Evolutionary conservation across 352 stramenopile genomes (phyloP).

Genomic region (Pythium dissimile): DNA sequence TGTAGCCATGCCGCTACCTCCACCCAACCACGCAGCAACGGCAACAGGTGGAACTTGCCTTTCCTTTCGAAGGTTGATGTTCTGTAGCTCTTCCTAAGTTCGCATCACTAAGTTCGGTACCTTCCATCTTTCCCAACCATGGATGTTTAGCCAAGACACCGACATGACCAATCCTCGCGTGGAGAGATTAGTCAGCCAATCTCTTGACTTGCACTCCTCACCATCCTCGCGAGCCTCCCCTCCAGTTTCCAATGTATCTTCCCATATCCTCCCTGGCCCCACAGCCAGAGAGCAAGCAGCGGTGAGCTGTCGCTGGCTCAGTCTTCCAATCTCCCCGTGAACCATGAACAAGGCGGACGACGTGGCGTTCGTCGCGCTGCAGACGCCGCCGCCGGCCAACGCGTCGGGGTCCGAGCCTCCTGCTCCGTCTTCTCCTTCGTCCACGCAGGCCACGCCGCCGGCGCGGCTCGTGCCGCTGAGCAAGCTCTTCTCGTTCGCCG

Average conservation of each 20-base stretch:
- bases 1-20: not conserved
- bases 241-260: no score
- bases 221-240: no score
- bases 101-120: not conserved
- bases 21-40: not conserved
- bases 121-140: not conserved
- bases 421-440: not conserved
- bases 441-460: not conserved
- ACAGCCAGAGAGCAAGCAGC: no score
- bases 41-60: no score
- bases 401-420: not conserved
- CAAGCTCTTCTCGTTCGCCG: slow-evolving; percentile 54
- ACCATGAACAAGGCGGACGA: not conserved
- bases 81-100: not conserved
- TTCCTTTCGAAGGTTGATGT: no score
- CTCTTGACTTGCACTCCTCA: no score
- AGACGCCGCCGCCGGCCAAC: not conserved
- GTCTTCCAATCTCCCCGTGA: not conserved
- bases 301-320: not conserved
- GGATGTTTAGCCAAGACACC: not conserved
- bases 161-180: not conserved
- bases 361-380: not conserved
- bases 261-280: no score
- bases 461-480: slow-evolving; percentile 38
- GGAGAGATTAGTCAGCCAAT: not conserved